These are phyloP conservation scores for Hypoxylon perforatum DNA, from an alignment of 495 filamentous ascomycete species.

Conservation along the genomic window DNA sequence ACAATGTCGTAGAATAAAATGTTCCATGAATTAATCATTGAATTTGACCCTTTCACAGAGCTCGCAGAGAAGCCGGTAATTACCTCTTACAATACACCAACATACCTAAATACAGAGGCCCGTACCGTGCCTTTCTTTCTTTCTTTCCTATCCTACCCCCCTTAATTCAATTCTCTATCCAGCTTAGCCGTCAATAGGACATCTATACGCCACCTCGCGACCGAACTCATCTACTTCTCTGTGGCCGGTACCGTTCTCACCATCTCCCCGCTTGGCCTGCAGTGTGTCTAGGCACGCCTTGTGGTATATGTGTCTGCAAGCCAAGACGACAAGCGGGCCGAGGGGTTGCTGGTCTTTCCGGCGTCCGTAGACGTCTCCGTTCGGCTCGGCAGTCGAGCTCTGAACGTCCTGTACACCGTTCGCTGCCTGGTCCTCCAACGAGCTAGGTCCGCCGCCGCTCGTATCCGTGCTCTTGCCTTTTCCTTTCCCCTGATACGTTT, in stretches of 20 bases:
- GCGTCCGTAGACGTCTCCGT: conserved; percentile 20
- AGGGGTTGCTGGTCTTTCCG: conserved; percentile 48
- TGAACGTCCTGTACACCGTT: conserved; percentile 20
- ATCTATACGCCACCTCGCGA: conserved; percentile 61
- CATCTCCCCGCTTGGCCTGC: conserved; percentile 51
- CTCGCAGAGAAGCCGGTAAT: conserved; percentile 10
- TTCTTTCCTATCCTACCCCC: conserved; percentile 9
- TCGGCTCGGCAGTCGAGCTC: conserved; percentile 8
- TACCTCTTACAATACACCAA: conserved; percentile 34
- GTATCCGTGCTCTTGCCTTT: conserved; percentile 48
- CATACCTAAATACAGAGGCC: conserved; percentile 29
- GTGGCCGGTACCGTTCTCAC: conserved; percentile 30
- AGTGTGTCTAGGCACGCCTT: conserved; percentile 67
- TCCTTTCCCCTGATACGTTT: conserved; percentile 45
- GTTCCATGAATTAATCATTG: background rate
- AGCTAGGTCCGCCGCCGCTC: conserved; percentile 13
- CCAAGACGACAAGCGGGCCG: conserved; percentile 66
- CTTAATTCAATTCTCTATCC: conserved; percentile 14
- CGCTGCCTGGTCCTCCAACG: conserved; percentile 7
- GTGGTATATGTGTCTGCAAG: conserved; percentile 73
- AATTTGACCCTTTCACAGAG: conserved; percentile 13
- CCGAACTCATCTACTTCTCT: conserved; percentile 48
- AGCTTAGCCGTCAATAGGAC: conserved; percentile 65
- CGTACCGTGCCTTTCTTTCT: conserved; percentile 11
- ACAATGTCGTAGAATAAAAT: too few relatives aligned